Base-by-base conservation (phyloP, 371 early-diverging fungal species). In the Mucor irregularis region DNA sequence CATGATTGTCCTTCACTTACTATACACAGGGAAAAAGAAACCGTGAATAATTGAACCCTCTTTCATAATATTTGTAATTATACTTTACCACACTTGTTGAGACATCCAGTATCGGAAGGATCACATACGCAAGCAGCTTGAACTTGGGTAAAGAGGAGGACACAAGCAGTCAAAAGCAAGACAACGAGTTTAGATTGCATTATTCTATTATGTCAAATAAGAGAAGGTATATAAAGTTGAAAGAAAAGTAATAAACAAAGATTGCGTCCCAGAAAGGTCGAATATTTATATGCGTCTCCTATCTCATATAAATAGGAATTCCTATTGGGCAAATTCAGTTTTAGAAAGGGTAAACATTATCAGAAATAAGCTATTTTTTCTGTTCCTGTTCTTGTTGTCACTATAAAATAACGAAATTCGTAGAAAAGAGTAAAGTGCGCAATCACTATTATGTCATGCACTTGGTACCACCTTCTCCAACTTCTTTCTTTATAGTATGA, bases 51-150 rank as follows among this genome's bases (percentile, higher is more conserved):
- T 10, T 43, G 21, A 43, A 11, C 22, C 19, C 8, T 47, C 21
- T 33, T 31, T 37, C n/a, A n/a, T n/a, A n/a, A n/a, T n/a, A n/a
- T 47, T 47, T 31, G 28, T 45, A 29, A 1, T 16, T 8, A 3
- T 35, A 29, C 33, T 35, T 55, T 64, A 64, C 64, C 60, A 56
- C 64, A 64, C 25, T 37, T 22, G 44, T 50, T 31, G 38, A 59
- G 55, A 59, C 64, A 64, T 11, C 16, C 25, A n/a, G 33, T 42
- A 24, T 64, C 60, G 13, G 25, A 21, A 7, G 49, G 21, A 25
- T 38, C 48, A 47, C 64, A 64, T 21, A 13, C 21, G 47, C 64
- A 64, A 11, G 39, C 39, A 33, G 64, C 64, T 40, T 52, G 28
- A 5, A 49, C 55, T 55, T 61, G 61, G 28, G 31, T 26, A 9